phyloP scores from a whole-genome alignment of 1,139 yeast genomes.

The Lodderomyces metapsilosis region DNA sequence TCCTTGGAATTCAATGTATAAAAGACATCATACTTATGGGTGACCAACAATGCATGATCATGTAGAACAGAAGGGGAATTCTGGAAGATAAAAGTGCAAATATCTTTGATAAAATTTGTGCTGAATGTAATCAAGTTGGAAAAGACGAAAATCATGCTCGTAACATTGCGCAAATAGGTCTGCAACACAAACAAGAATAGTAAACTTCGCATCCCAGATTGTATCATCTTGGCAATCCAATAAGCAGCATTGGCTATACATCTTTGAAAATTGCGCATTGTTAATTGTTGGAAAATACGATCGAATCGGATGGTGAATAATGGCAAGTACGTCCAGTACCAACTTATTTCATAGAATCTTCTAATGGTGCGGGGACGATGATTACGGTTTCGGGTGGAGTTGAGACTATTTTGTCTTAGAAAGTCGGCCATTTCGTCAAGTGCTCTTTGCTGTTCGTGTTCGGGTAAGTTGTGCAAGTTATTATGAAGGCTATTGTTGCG shows the following conservation, averaged over 20 bases:
- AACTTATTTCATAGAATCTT: slow-evolving; percentile 12
- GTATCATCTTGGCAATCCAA: slow-evolving; percentile 13
- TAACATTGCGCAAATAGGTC: slow-evolving; percentile 18
- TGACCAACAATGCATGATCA: slow-evolving; percentile 14
- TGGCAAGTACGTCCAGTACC: slow-evolving; percentile 24
- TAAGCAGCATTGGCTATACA: slow-evolving; percentile 6
- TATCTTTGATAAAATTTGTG: slow-evolving; percentile 27
- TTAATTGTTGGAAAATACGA: slow-evolving; percentile 24
- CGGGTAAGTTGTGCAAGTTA: slow-evolving; percentile 17
- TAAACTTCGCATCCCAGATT: slow-evolving; percentile 14
- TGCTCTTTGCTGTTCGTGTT: slow-evolving; percentile 13
- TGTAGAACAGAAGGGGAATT: slow-evolving; percentile 16
- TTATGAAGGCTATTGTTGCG: slow-evolving; percentile 15
- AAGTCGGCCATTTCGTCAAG: slow-evolving; percentile 2
- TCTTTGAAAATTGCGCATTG: slow-evolving; percentile 10
- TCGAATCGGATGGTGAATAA: slow-evolving; percentile 27
- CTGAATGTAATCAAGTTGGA: slow-evolving; percentile 35
- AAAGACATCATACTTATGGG: slow-evolving; percentile 15
- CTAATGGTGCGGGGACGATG: neutral
- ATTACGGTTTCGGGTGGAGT: neutral
- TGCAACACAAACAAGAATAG: slow-evolving; percentile 21
- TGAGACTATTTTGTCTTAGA: neutral
- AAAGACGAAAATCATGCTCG: slow-evolving; percentile 21
- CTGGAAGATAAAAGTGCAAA: slow-evolving; percentile 26
- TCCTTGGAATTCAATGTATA: slow-evolving; percentile 14